Conservation (phyloP, 148 eudicot genomes). For the Bassia scoparia region DNA sequence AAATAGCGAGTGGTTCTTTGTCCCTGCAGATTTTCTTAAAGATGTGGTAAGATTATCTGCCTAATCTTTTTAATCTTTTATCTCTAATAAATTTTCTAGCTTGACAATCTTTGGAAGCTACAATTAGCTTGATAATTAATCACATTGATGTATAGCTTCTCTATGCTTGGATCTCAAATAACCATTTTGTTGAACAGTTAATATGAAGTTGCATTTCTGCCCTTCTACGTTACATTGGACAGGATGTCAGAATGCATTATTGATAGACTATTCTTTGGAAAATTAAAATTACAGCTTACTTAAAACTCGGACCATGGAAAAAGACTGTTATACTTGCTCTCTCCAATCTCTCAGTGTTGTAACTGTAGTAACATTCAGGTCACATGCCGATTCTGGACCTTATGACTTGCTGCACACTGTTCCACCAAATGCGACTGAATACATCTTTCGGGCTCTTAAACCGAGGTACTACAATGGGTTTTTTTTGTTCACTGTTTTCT, state of each 20-base stretch:
- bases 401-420: conserved; percentile 25
- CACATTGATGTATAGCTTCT: neutral
- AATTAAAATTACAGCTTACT: neutral
- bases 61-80: neutral
- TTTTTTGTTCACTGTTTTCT: neutral
- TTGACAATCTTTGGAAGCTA: neutral
- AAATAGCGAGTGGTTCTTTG: neutral
- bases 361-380: conserved; percentile 1
- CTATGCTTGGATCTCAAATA: neutral
- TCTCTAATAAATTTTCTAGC: neutral
- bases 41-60: neutral
- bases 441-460: conserved; percentile 22
- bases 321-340: neutral
- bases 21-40: neutral
- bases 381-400: neutral
- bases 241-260: neutral
- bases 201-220: neutral
- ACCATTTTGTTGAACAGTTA: neutral
- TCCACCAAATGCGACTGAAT: conserved; percentile 26
- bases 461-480: conserved; percentile 12
- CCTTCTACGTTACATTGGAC: neutral
- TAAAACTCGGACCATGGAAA: neutral
- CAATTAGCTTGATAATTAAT: neutral
- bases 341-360: neutral
- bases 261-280: neutral